Percentiles rank a stretch among this genome's conserved stretches.
Evolutionary conservation across 768 basidiomycete genomes (phyloP).

Genomic region (Obba rivulosa): DNA sequence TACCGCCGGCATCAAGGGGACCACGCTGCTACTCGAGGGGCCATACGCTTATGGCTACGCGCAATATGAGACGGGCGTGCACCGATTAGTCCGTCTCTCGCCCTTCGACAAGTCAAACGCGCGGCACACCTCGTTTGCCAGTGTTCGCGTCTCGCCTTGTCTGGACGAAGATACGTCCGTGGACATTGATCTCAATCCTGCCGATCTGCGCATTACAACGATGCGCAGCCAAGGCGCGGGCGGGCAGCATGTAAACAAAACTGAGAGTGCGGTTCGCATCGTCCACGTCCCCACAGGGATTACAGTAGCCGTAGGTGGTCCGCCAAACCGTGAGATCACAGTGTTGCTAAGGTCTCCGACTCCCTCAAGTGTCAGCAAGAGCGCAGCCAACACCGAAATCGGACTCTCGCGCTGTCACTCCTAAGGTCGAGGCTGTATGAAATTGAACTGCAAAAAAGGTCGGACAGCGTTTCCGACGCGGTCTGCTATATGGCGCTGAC

Average conservation of each 20-base stretch:
- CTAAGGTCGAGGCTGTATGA: conserved; percentile 14
- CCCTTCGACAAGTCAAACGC: conserved; percentile 4
- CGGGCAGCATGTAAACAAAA: conserved; percentile 6
- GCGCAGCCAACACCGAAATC: conserved; percentile 5
- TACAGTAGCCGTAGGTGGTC: conserved; percentile 7
- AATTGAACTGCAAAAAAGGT: conserved; percentile 12
- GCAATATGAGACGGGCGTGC: conserved; percentile 15
- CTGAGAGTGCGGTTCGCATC: conserved; percentile 10
- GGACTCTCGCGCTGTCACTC: conserved; percentile 7
- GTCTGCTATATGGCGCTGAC: not conserved
- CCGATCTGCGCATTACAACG: conserved; percentile 11
- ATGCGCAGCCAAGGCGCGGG: conserved; percentile 10
- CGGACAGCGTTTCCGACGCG: not conserved
- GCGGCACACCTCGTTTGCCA: conserved; percentile 9
- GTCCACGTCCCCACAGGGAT: conserved; percentile 13
- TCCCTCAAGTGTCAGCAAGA: conserved; percentile 12
- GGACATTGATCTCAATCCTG: conserved; percentile 7
- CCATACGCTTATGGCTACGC: conserved; percentile 15
- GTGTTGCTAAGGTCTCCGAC: not conserved
- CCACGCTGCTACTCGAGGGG: conserved; percentile 12
- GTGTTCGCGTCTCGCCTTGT: conserved; percentile 14
- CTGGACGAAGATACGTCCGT: conserved; percentile 9
- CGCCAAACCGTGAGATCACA: not conserved
- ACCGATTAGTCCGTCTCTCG: conserved; percentile 8
- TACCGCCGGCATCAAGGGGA: conserved; percentile 3